Conservation (phyloP, 345 rosid genomes). For the Crucihimalaya himalaica region DNA sequence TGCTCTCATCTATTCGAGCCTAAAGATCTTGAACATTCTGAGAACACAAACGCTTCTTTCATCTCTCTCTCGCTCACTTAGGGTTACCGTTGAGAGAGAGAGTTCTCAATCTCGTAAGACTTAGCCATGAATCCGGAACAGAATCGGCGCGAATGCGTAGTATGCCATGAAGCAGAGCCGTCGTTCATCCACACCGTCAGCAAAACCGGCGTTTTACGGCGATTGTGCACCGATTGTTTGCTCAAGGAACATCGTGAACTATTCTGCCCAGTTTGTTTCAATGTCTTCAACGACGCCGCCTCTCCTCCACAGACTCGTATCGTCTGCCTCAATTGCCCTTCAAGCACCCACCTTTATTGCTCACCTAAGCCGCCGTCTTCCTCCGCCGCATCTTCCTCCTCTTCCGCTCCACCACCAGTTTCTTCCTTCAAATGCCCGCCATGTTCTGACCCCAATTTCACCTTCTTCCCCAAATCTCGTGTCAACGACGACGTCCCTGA, state of each 20-base stretch:
- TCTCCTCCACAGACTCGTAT: constrained; percentile 34
- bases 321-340: constrained; percentile 51
- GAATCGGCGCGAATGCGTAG: constrained; percentile 39
- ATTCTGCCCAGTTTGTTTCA: constrained; percentile 60
- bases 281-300: constrained; percentile 20
- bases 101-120: constrained; percentile 14
- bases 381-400: constrained; percentile 22
- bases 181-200: constrained; percentile 48
- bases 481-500: background rate
- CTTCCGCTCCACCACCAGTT: constrained; percentile 2
- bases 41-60: constrained; percentile 34
- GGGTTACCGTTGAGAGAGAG: constrained; percentile 34
- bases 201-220: constrained; percentile 39
- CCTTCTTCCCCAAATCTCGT: constrained; percentile 43
- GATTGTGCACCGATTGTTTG: constrained; percentile 56
- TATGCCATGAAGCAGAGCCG: constrained; percentile 41
- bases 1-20: constrained; percentile 12
- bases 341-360: constrained; percentile 49
- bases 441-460: constrained; percentile 50
- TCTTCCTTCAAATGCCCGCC: constrained; percentile 49
- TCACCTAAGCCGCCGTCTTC: constrained; percentile 25
- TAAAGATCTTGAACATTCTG: constrained; percentile 19
- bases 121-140: constrained; percentile 41
- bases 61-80: constrained; percentile 9
- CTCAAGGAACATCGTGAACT: constrained; percentile 46